Evolutionary conservation across 2,329 filamentous ascomycete genomes (phyloP), one percentile per base, ranked within the genome.

Genomic region (Arthrobotrys pseudoclavata): DNA sequence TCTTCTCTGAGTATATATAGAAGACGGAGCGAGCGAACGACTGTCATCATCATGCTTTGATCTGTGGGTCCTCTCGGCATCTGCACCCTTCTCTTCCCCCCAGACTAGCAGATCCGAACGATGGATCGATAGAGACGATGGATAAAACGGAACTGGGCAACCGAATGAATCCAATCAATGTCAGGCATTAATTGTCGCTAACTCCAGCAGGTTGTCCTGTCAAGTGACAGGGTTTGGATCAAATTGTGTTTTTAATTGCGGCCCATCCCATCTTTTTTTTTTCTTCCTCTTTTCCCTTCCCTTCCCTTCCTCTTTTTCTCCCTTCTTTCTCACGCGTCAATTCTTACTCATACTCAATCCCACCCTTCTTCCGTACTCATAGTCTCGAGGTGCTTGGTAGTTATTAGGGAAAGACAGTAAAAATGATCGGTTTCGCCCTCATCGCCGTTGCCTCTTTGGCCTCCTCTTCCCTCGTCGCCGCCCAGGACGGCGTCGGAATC

Each of bases 401-500:
- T 37, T 31, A 20, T 60, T 40, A 45, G 6, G 4, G 4, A 24
- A 15, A 24, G n/a, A 24, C n/a, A 26, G 10, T 52, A 9, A 31
- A 74, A 61, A 77, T 77, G 74, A 26, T 77, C 34, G 50, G 12
- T n/a, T 13, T 37, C 26, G 9, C 61, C 24, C 4, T 62, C 52
- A 1, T 77, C 67, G 31, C 37, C 34, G 6, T 68, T 47, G 53
- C 62, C 52, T 69, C 64, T 13, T 22, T 77, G 20, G 67, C 67
- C 50, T 57, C 67, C 22, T 26, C 67, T 47, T 57, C 67, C 22
- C 26, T 71, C 61, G 26, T 69, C 42, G 15, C 61, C 40, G 67
- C 74, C 34, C 74, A 77, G 47, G 40, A 20, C 10, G 52, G 18
- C 10, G 66, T 70, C 72, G 72, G 72, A 29, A 34, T 77, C 61